phyloP scores from a whole-genome alignment of 2,329 filamentous ascomycete species.

The Zelopaecilomyces penicillatus region DNA sequence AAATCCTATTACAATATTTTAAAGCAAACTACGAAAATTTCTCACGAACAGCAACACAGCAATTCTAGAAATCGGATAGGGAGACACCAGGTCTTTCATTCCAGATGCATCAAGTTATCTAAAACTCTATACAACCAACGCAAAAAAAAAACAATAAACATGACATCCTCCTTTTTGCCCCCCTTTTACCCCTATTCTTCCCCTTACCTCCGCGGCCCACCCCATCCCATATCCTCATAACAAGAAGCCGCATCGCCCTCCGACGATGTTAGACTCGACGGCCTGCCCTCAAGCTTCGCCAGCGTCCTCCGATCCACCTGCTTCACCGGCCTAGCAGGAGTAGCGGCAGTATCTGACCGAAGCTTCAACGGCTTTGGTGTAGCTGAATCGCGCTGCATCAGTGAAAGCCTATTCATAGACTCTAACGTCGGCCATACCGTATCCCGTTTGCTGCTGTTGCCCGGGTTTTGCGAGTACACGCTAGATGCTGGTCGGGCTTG shows the following conservation, averaged over 20 bases:
- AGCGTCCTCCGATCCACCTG: not conserved
- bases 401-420: not conserved
- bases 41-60: too few relatives aligned
- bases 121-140: too few relatives aligned
- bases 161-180: not conserved
- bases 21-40: too few relatives aligned
- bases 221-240: conserved; percentile 7
- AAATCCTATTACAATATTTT: too few relatives aligned
- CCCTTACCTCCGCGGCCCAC: not conserved
- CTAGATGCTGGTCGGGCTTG: not conserved
- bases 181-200: not conserved
- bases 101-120: too few relatives aligned
- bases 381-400: not conserved
- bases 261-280: too few relatives aligned
- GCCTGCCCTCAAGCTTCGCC: conserved; percentile 1
- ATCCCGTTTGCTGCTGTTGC: too few relatives aligned
- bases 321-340: not conserved
- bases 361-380: not conserved
- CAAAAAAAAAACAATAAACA: too few relatives aligned
- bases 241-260: conserved; percentile 2
- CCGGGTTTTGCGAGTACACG: not conserved
- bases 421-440: too few relatives aligned
- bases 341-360: too few relatives aligned
- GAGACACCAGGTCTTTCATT: too few relatives aligned
- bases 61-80: too few relatives aligned